A percentile compares a stretch with the other conserved stretches of the same genome.
Evolutionary conservation across 257 asterid genomes (phyloP).

Genomic region (Nicotiana noctiflora): DNA sequence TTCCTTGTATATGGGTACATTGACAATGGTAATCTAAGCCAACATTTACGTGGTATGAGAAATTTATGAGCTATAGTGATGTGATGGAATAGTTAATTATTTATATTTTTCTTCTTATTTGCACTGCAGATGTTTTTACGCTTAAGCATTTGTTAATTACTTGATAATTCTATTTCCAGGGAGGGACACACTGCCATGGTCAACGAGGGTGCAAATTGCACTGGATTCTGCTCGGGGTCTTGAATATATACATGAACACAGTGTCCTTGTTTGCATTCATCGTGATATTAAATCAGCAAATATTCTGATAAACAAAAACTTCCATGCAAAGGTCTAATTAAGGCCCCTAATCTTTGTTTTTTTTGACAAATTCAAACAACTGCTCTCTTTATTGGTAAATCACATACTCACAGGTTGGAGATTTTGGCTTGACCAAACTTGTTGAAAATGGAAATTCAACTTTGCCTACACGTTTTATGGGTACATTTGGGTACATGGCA

Average conservation of each 20-base stretch:
- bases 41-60: conserved; percentile 79
- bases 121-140: not conserved
- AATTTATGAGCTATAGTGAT: conserved; percentile 12
- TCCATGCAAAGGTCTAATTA: conserved; percentile 65
- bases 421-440: conserved; percentile 82
- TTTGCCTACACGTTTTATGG: conserved; percentile 78
- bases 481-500: conserved; percentile 96
- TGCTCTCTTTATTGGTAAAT: not conserved
- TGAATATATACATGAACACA: conserved; percentile 89
- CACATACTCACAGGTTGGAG: conserved; percentile 66
- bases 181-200: conserved; percentile 73
- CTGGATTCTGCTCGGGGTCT: conserved; percentile 95
- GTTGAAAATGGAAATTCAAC: conserved; percentile 79
- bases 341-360: conserved; percentile 12
- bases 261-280: conserved; percentile 82
- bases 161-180: conserved; percentile 30
- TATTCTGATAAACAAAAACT: conserved; percentile 74
- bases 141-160: not conserved
- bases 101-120: not conserved
- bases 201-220: conserved; percentile 83
- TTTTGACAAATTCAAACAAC: not conserved
- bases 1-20: conserved; percentile 84
- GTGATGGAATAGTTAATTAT: not conserved
- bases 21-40: conserved; percentile 80
- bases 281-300: conserved; percentile 94